These are phyloP conservation scores for Anthostomella pinea DNA, from an alignment of 2,329 filamentous ascomycete species.

Conservation along the genomic window DNA sequence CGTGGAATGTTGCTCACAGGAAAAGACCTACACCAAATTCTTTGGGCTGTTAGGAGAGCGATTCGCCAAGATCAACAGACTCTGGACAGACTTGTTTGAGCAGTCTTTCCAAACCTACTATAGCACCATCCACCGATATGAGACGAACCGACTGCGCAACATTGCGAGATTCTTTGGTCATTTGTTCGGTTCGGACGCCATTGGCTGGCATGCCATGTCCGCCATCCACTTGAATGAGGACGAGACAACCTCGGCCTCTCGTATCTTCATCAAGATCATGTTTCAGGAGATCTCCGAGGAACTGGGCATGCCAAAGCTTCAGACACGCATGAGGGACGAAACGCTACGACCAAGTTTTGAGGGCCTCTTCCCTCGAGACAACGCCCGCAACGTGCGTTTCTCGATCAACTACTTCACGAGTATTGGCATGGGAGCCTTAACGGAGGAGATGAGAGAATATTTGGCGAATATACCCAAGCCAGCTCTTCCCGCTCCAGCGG, in stretches of 20 bases:
- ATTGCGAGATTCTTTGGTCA: constrained; percentile 95
- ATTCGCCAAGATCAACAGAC: constrained; percentile 91
- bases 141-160: constrained; percentile 92
- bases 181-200: constrained; percentile 79
- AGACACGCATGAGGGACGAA: constrained; percentile 74
- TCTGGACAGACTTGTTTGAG: constrained; percentile 93
- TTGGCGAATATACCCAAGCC: constrained; percentile 89
- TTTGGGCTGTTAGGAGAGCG: constrained; percentile 92
- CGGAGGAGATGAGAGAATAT: constrained; percentile 90
- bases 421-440: constrained; percentile 91
- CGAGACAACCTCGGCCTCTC: constrained; percentile 91
- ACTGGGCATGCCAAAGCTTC: constrained; percentile 77
- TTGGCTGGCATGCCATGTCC: constrained; percentile 88
- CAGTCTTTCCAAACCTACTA: constrained; percentile 90
- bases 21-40: constrained; percentile 96
- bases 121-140: constrained; percentile 94
- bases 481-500: constrained; percentile 64
- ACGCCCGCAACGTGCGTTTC: constrained; percentile 87
- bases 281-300: constrained; percentile 90
- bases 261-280: constrained; percentile 98
- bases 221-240: constrained; percentile 91
- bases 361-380: constrained; percentile 87
- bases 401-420: constrained; percentile 99
- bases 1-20: constrained; percentile 93
- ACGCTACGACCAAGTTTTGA: constrained; percentile 73